Evolutionary conservation across 345 rosid species (phyloP), one percentile per base, ranked within the genome.

Genomic region (Ceriops decandra): DNA sequence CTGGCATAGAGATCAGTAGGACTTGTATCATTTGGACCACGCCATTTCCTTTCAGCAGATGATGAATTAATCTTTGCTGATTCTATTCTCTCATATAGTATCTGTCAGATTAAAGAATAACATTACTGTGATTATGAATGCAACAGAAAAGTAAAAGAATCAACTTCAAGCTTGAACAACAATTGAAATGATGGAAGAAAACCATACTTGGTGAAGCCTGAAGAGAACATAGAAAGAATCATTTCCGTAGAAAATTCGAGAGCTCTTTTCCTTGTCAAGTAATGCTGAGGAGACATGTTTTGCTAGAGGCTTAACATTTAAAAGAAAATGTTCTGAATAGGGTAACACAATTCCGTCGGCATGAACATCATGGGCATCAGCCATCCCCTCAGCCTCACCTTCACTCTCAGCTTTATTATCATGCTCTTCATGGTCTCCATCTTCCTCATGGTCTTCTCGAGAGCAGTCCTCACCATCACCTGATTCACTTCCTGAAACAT

Each of bases 61-160:
- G 96, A 88, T 8, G 98, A 91, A 80, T 95, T 90, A 63, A 90
- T 70, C 80, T 95, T 95, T 69, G 99, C 99, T 66, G 98, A 95
- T 74, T 80, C 82, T 68, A 95, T 85, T 82, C 98, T 86, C 69
- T 90, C 97, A 57, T 95, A 95, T 79, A 95, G 63, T 38, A 87
- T 86, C 99, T 95, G 49, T 42, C 19, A 42, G 49, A 42, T 42
- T 42, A 42, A 42, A 42, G 16, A 13, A 42, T 42, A 42, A 17
- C 16, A 42, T 42, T 42, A 19, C 16, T 42, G 17, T 51, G 53
- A 64, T 68, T 63, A 73, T 67, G 46, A 62, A 72, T 51, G 32
- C 36, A 68, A 33, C 11, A 54, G 9, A 7, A 66, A 60, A 63
- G 72, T 36, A 32, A 17, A 74, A 49, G 46, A 24, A 46, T 1